Evolutionary conservation across 805 yeast genomes (phyloP), one percentile per base, ranked within the genome.

Genomic region (Nakazawaea sp.): DNA sequence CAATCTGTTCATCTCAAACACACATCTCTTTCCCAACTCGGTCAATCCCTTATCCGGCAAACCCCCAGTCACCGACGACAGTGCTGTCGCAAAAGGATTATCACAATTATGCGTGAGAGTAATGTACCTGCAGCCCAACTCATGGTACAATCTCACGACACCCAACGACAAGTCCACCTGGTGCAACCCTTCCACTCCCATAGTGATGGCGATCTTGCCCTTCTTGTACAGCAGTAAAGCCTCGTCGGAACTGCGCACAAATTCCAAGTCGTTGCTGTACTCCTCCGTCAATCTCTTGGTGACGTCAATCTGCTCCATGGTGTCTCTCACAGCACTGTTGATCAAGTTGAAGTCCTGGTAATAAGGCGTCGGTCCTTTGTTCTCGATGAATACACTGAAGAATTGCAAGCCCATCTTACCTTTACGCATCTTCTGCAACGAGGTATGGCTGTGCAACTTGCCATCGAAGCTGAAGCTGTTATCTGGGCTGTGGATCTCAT

Each of bases 71-170:
- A 64, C 60, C 0, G 72, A 60, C 4, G 70, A 59, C 6, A 77
- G 76, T 10, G 78, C 73, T 11, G 75, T 70, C 2, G 78, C 77
- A 52, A 70, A 72, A 4, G 78, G 76, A 43, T 72, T 72, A 44
- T 72, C 76, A 52, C 78, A 70, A 46, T 72, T 72, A 41, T 72
- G 78, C 0, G 78, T 72, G 36, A 72, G 48, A 0, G 78, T 72
- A 29, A 70, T 64, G 47, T 72, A 72, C 25, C 77, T 46, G n/a
- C 72, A 74, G 11, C 78, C 78, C 23, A 72, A 43, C 5, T 66
- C 72, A 44, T 50, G 64, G 46, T 66, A 72, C 45, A 61, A 68
- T 45, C 79, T 58, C 20, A 72, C 52, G 13, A 69, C 72, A 12
- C 64, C 75, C 12, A 72, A 45, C 2, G 77, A 69, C 2, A 64